phyloP scores from a whole-genome alignment of 805 yeast genomes.

The Candida maris region DNA sequence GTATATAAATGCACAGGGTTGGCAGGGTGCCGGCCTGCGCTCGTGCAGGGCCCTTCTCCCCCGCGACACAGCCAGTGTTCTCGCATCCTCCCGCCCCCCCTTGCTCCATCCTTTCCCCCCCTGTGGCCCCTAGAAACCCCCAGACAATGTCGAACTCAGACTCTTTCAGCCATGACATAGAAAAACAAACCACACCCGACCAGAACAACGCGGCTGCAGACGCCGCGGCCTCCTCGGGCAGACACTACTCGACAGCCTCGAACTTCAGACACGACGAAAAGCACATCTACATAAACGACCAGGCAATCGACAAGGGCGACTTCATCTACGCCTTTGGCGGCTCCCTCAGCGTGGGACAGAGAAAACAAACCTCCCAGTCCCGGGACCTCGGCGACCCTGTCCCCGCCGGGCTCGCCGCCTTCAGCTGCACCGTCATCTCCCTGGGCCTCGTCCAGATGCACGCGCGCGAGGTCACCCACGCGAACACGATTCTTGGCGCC shows the following conservation, averaged over 20 bases:
- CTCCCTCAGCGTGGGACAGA: constrained; percentile 41
- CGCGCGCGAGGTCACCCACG: constrained; percentile 42
- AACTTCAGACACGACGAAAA: constrained; percentile 39
- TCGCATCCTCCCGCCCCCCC: too few relatives aligned
- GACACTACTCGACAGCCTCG: constrained; percentile 13
- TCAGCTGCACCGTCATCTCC: constrained; percentile 43
- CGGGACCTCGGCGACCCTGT: constrained; percentile 43
- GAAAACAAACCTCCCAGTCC: constrained; percentile 24
- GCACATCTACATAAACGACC: constrained; percentile 39
- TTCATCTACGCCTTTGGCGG: constrained; percentile 65
- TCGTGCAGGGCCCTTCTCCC: too few relatives aligned
- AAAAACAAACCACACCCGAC: constrained; percentile 22
- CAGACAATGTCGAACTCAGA: constrained; percentile 21
- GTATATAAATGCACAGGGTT: too few relatives aligned
- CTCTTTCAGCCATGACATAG: constrained; percentile 26
- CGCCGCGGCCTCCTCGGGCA: constrained; percentile 2
- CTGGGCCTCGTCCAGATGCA: constrained; percentile 45
- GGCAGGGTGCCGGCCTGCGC: too few relatives aligned
- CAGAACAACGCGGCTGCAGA: constrained; percentile 3
- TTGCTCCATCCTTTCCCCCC: too few relatives aligned
- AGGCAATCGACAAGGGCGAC: constrained; percentile 48
- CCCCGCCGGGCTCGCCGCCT: constrained; percentile 51
- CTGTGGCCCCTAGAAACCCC: too few relatives aligned
- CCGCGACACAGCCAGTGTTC: too few relatives aligned
- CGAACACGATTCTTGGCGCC: constrained; percentile 44